Evolutionary conservation across 495 filamentous ascomycete genomes (phyloP).

Genomic region (Annulohypoxylon bovei): DNA sequence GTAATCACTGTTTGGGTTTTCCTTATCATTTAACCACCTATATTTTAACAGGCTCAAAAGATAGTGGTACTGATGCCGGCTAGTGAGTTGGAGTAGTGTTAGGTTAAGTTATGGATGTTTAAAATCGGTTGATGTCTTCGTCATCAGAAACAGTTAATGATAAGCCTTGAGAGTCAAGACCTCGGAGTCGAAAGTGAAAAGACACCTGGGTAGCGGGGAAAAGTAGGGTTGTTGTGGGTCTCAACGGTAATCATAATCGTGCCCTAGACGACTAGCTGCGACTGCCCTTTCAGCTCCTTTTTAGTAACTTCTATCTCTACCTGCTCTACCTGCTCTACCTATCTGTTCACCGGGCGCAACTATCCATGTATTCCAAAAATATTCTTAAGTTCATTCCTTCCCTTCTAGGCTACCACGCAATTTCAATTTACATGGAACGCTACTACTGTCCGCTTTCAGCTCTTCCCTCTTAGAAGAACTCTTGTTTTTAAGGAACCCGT

Average conservation of each 20-base stretch:
- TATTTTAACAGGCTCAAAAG: background rate
- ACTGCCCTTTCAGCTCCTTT: constrained; percentile 26
- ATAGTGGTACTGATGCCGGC: background rate
- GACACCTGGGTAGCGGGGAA: background rate
- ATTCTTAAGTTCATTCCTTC: constrained; percentile 26
- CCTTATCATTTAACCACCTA: constrained; percentile 21
- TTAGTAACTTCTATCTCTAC: constrained; percentile 21
- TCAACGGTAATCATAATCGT: constrained; percentile 12
- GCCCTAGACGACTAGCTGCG: background rate
- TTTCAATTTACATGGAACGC: constrained; percentile 6
- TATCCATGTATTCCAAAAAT: background rate
- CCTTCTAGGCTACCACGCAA: constrained; percentile 17
- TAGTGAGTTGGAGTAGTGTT: constrained; percentile 25
- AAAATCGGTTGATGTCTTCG: constrained; percentile 3
- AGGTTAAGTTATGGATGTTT: constrained; percentile 3
- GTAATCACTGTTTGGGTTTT: constrained; percentile 24
- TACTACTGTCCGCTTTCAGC: constrained; percentile 29
- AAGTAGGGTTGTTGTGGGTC: background rate
- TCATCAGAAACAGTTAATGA: constrained; percentile 1
- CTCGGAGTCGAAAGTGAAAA: background rate
- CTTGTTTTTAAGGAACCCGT: background rate
- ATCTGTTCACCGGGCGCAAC: constrained; percentile 12
- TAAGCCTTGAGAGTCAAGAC: background rate
- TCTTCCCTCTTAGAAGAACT: constrained; percentile 4
- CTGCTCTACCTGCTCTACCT: background rate